A percentile compares a stretch with the other conserved stretches of the same genome.
phyloP scores from a whole-genome alignment of 1,139 yeast species.

The Yamadazyma friedrichii region DNA sequence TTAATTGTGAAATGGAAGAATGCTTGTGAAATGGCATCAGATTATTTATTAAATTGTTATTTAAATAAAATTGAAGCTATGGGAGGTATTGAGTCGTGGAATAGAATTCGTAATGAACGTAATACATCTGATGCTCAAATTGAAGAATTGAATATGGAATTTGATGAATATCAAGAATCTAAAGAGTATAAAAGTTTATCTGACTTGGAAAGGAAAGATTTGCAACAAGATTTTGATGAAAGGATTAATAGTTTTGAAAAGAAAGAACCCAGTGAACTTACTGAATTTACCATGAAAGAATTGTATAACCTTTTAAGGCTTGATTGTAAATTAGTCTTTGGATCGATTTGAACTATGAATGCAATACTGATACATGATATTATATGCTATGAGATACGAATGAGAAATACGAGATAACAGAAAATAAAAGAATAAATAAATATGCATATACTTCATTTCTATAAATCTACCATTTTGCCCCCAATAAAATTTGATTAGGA shows the following conservation, averaged over 20 bases:
- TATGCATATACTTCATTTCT: slow-evolving; percentile 1
- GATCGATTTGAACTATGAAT: not conserved
- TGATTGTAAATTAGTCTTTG: not conserved
- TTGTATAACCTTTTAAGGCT: not conserved
- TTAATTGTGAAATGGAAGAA: not conserved
- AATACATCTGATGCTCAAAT: not conserved
- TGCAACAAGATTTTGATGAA: not conserved
- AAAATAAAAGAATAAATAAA: not conserved
- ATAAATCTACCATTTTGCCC: slow-evolving; percentile 41
- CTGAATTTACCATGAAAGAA: not conserved
- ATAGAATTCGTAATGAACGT: not conserved
- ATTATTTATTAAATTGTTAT: not conserved
- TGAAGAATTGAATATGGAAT: not conserved
- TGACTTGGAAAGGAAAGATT: not conserved
- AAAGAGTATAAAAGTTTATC: not conserved
- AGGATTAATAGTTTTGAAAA: not conserved
- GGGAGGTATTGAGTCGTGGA: slow-evolving; percentile 2
- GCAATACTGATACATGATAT: too few species aligned
- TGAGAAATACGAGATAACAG: not conserved
- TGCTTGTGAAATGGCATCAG: not conserved
- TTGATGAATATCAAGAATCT: not conserved
- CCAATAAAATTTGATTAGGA: slow-evolving; percentile 40
- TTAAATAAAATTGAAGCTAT: not conserved
- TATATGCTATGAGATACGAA: not conserved
- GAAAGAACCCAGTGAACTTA: not conserved